Conservation (phyloP, 345 rosid species). For the Salix udensis region DNA sequence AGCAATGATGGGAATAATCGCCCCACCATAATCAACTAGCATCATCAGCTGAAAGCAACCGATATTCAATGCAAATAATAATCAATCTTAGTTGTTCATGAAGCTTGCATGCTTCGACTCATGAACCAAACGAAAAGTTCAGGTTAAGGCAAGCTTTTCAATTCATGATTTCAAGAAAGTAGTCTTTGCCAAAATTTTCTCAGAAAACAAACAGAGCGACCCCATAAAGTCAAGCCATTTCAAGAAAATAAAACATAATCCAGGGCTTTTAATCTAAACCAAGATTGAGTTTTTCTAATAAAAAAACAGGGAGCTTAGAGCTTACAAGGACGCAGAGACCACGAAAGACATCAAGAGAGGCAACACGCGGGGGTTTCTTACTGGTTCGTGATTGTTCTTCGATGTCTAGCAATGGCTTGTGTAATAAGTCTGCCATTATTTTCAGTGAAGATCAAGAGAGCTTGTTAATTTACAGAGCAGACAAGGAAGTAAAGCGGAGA, state of each 20-base stretch:
- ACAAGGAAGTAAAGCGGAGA: neutral
- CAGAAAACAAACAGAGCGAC: slow-evolving; percentile 9
- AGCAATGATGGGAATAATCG: slow-evolving; percentile 32
- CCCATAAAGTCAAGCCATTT: neutral
- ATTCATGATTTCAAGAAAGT: too few species aligned
- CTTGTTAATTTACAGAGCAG: neutral
- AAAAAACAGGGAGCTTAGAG: neutral
- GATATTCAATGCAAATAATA: neutral
- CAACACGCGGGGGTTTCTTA: slow-evolving; percentile 24
- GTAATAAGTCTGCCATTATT: slow-evolving; percentile 22
- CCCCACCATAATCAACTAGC: slow-evolving; percentile 46
- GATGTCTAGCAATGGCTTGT: slow-evolving; percentile 6
- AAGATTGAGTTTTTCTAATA: neutral
- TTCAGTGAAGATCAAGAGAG: neutral
- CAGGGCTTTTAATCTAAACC: neutral
- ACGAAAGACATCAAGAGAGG: slow-evolving; percentile 48
- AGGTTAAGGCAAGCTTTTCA: neutral
- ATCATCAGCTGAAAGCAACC: slow-evolving; percentile 32
- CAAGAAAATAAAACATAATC: neutral
- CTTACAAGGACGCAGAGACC: slow-evolving; percentile 49
- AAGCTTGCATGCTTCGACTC: neutral
- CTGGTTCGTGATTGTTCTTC: slow-evolving; percentile 1
- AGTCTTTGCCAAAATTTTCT: neutral
- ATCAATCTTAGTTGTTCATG: neutral
- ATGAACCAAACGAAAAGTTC: neutral